Conservation (phyloP, 1,139 yeast species). For the Wickerhamomyces sp. region DNA sequence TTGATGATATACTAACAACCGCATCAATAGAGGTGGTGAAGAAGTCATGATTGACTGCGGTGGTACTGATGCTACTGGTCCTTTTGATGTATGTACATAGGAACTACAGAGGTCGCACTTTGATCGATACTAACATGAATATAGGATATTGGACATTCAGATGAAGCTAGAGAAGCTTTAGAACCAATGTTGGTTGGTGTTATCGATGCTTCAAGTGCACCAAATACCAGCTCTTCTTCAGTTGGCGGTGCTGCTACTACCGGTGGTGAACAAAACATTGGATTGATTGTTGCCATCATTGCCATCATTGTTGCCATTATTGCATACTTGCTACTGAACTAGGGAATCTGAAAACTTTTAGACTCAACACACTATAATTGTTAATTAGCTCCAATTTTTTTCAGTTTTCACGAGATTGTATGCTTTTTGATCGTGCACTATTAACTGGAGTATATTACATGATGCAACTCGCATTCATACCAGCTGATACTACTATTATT, state of each 20-base stretch:
- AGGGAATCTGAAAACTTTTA: too few relatives aligned
- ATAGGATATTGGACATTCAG: conserved; percentile 91
- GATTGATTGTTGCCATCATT: conserved; percentile 41
- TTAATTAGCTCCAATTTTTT: too few relatives aligned
- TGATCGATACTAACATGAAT: conserved; percentile 1
- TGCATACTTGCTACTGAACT: conserved; percentile 39
- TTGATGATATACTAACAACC: conserved; percentile 5
- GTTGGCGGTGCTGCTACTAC: conserved; percentile 20
- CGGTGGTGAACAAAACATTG: conserved; percentile 32
- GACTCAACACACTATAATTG: too few relatives aligned
- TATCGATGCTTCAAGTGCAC: conserved; percentile 38
- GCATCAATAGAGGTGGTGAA: conserved; percentile 75
- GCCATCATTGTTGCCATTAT: conserved; percentile 52
- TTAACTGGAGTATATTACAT: too few relatives aligned
- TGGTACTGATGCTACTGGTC: conserved; percentile 90
- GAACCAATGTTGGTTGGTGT: conserved; percentile 66
- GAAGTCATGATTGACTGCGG: conserved; percentile 90
- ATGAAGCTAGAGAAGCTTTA: conserved; percentile 83
- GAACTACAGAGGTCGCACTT: not conserved
- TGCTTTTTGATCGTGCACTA: too few relatives aligned
- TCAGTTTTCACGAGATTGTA: too few relatives aligned
- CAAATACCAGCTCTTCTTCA: conserved; percentile 13
- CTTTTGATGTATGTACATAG: conserved; percentile 54
- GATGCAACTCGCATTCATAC: too few relatives aligned
- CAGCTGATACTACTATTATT: too few relatives aligned